A percentile compares a stretch with the other conserved stretches of the same genome.
These are phyloP conservation scores for Talaromyces adpressus DNA, from an alignment of 495 filamentous ascomycete species.

Conservation along the genomic window DNA sequence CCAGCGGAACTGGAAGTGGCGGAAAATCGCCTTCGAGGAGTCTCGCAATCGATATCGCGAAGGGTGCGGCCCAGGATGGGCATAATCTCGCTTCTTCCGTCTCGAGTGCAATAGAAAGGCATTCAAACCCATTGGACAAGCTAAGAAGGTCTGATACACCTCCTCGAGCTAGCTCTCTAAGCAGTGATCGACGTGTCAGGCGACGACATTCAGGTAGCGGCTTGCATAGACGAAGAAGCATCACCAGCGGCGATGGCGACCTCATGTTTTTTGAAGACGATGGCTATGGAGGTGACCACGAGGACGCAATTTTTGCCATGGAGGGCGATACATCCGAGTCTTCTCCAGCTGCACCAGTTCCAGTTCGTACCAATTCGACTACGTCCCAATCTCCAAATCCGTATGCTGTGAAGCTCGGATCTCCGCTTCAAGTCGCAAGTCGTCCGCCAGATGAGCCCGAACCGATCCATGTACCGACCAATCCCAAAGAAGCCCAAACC, in stretches of 20 bases:
- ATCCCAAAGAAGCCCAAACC: conserved; percentile 75
- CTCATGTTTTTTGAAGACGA: conserved; percentile 82
- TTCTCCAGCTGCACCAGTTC: neutral
- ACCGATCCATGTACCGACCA: conserved; percentile 43
- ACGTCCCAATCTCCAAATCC: neutral
- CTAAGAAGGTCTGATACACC: conserved; percentile 21
- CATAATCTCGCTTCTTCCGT: conserved; percentile 13
- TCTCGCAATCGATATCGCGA: conserved; percentile 29
- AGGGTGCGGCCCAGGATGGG: conserved; percentile 16
- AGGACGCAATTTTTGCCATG: conserved; percentile 71
- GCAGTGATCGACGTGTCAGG: conserved; percentile 25
- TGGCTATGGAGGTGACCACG: conserved; percentile 71
- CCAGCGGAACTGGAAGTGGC: conserved; percentile 14
- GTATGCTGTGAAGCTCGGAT: neutral
- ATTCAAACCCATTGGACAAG: conserved; percentile 27
- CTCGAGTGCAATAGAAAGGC: conserved; percentile 36
- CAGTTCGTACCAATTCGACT: neutral
- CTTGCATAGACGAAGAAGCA: conserved; percentile 59
- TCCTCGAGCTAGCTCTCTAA: conserved; percentile 27
- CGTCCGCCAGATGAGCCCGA: conserved; percentile 8
- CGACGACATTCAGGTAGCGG: conserved; percentile 77
- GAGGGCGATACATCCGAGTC: conserved; percentile 44
- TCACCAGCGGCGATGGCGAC: conserved; percentile 54
- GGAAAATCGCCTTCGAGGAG: conserved; percentile 14
- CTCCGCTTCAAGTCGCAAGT: conserved; percentile 7